Percentiles rank a stretch among this genome's conserved stretches.
phyloP scores from a whole-genome alignment of 2,329 filamentous ascomycete species.

The Dothistroma septosporum region DNA sequence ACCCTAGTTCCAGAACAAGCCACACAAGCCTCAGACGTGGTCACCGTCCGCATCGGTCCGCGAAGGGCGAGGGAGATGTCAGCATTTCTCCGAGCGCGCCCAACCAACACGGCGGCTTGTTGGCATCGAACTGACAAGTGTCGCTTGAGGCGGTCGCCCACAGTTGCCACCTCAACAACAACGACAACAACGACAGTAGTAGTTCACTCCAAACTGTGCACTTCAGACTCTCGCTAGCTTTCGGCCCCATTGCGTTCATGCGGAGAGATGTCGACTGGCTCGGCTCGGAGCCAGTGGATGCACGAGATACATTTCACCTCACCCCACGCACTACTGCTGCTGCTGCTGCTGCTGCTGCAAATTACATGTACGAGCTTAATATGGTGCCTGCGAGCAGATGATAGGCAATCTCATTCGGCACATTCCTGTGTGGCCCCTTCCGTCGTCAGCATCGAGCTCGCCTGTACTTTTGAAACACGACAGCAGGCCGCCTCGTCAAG shows the following conservation, averaged over 20 bases:
- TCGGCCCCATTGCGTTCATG: slow-evolving; percentile 8
- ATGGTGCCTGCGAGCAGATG: not conserved
- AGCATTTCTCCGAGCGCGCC: not conserved
- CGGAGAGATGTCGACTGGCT: slow-evolving; percentile 1
- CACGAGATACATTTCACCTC: slow-evolving; percentile 1
- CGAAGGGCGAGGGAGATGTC: not conserved
- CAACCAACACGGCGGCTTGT: not conserved
- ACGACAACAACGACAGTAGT: not conserved
- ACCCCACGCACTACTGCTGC: slow-evolving; percentile 10
- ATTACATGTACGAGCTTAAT: slow-evolving; percentile 4
- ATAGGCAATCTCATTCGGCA: slow-evolving; percentile 8
- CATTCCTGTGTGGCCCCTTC: not conserved
- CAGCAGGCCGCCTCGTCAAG: slow-evolving; percentile 3
- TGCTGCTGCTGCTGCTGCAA: too few relatives aligned
- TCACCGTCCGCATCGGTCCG: not conserved
- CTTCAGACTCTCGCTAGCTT: not conserved
- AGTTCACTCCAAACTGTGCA: not conserved
- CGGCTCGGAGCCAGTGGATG: not conserved
- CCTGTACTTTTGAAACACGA: slow-evolving; percentile 6
- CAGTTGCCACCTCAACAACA: slow-evolving; percentile 4
- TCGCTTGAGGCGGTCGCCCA: not conserved
- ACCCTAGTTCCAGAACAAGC: not conserved
- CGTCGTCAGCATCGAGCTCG: not conserved
- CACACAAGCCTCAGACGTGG: not conserved
- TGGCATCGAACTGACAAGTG: not conserved